phyloP scores from a whole-genome alignment of 306 rosid species.

The Quercus engelmannii region DNA sequence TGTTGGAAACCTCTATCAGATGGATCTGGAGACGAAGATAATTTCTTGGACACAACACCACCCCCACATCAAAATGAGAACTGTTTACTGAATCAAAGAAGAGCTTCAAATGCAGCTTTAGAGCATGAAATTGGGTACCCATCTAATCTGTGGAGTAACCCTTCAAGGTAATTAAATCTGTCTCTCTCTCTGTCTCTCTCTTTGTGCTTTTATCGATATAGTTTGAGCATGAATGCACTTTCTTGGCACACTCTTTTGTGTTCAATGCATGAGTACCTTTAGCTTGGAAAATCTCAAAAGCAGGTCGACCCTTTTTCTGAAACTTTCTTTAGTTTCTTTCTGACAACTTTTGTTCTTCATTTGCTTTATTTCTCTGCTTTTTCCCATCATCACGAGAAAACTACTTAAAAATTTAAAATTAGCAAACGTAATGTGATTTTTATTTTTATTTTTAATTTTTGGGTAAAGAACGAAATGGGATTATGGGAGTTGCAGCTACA shows the following conservation, averaged over 20 bases:
- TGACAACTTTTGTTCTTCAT: constrained; percentile 46
- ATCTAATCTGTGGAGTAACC: constrained; percentile 52
- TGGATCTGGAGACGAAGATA: constrained; percentile 72
- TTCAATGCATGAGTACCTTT: constrained; percentile 18
- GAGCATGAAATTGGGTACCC: constrained; percentile 46
- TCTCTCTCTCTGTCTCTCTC: constrained; percentile 13
- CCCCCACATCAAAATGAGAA: constrained; percentile 39
- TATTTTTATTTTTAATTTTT: too few relatives aligned
- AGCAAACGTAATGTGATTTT: too few relatives aligned
- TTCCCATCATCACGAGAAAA: too few relatives aligned
- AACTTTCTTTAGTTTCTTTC: constrained; percentile 26
- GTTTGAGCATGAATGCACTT: constrained; percentile 19
- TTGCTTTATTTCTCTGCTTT: constrained; percentile 31
- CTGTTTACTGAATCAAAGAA: constrained; percentile 43
- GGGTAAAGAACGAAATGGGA: too few relatives aligned
- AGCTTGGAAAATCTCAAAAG: constrained; percentile 25
- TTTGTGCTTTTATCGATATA: neutral
- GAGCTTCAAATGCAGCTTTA: constrained; percentile 35
- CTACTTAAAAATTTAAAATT: too few relatives aligned
- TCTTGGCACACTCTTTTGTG: neutral
- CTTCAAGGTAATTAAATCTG: constrained; percentile 54
- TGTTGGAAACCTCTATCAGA: constrained; percentile 36
- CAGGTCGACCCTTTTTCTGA: constrained; percentile 33
- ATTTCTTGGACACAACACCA: constrained; percentile 47
- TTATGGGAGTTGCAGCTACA: neutral